Conservation (phyloP, 140 eudicot genomes). For the Senecio squalidus region DNA sequence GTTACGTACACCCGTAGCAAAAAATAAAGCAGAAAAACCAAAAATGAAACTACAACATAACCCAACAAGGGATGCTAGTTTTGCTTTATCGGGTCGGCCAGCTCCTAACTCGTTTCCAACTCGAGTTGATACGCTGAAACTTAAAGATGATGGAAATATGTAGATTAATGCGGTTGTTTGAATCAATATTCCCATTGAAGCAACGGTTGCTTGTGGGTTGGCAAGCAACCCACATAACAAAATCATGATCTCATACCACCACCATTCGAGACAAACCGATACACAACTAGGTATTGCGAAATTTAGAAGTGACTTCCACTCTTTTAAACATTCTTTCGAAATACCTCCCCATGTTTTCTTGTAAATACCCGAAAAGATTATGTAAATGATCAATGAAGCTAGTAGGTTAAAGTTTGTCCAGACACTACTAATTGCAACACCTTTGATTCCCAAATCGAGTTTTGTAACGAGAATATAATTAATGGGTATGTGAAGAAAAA, state of each 20-base stretch:
- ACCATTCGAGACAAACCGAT: slow-evolving; percentile 86
- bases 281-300: slow-evolving; percentile 82
- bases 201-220: slow-evolving; percentile 68
- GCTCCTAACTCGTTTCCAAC: slow-evolving; percentile 87
- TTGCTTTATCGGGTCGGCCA: slow-evolving; percentile 48
- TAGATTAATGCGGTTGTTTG: slow-evolving; percentile 78
- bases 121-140: slow-evolving; percentile 71
- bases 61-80: slow-evolving; percentile 58
- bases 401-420: slow-evolving; percentile 56
- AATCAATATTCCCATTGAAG: slow-evolving; percentile 86
- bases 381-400: slow-evolving; percentile 39
- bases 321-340: slow-evolving; percentile 37
- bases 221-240: slow-evolving; percentile 55
- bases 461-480: slow-evolving; percentile 50
- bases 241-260: slow-evolving; percentile 92
- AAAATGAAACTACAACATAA: slow-evolving; percentile 43
- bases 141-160: slow-evolving; percentile 73
- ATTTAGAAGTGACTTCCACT: slow-evolving; percentile 40
- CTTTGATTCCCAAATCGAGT: slow-evolving; percentile 54
- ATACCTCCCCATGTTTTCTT: slow-evolving; percentile 50
- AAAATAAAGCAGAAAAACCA: slow-evolving; percentile 53
- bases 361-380: slow-evolving; percentile 38
- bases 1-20: slow-evolving; percentile 37
- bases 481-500: slow-evolving; percentile 63
- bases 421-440: slow-evolving; percentile 63